Percentiles rank a stretch among this genome's conserved stretches.
Conservation (phyloP, 202 grass and related monocot genomes). For the Thinopyrum obtusiflorum region DNA sequence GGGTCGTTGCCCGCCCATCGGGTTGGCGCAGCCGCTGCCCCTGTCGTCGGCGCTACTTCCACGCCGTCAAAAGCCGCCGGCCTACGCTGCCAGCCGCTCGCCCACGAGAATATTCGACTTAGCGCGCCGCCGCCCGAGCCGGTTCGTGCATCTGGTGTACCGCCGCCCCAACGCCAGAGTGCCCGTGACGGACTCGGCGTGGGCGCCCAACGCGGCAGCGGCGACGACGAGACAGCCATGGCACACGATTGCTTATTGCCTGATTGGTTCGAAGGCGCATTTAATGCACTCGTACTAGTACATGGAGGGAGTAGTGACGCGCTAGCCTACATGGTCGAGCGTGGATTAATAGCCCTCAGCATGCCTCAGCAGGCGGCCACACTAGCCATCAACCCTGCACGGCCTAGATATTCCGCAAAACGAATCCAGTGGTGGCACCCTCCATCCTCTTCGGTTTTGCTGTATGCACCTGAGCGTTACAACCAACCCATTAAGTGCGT, state of each 20-base stretch:
- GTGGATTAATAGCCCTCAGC: background rate
- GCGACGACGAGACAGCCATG: slow-evolving; percentile 26
- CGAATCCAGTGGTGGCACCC: no score
- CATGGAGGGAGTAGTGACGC: background rate
- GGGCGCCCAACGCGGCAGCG: slow-evolving; percentile 47
- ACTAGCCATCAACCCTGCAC: no score
- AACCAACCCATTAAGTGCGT: no score
- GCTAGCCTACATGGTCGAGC: background rate
- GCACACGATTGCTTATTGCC: background rate
- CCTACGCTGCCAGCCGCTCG: background rate
- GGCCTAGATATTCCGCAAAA: no score
- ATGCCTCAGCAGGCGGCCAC: no score
- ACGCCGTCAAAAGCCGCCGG: background rate
- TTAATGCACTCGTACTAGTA: background rate
- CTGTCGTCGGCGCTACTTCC: background rate
- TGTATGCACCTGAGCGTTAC: no score
- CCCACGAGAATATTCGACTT: background rate
- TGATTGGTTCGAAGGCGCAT: background rate
- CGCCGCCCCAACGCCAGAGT: slow-evolving; percentile 33
- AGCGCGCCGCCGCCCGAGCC: background rate
- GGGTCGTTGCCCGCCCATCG: background rate
- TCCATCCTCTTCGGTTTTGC: no score
- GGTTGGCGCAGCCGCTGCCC: no score
- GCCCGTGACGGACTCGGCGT: slow-evolving; percentile 37
- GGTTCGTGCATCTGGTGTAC: background rate